Evolutionary conservation across 164 flowering plant genomes (phyloP).

Genomic region (Santalum album): DNA sequence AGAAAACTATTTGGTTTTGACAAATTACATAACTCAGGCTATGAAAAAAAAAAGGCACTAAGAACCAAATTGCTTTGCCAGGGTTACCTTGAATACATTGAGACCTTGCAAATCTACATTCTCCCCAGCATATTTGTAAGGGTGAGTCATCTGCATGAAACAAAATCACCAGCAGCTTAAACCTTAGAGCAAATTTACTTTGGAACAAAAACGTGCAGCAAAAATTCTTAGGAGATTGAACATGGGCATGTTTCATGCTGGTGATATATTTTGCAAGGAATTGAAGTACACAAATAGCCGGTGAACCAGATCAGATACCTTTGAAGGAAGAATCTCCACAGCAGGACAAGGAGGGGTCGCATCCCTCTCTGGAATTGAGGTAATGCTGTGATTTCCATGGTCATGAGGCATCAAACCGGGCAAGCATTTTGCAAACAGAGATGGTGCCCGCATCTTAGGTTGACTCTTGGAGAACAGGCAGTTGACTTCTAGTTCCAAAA

Average conservation of each 20-base stretch:
- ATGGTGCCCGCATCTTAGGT: conserved; percentile 60
- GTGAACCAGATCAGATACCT: conserved; percentile 35
- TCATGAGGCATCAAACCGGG: conserved; percentile 65
- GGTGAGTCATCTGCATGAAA: conserved; percentile 44
- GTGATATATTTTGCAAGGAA: background rate
- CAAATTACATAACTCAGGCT: too few species aligned
- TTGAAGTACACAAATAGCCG: background rate
- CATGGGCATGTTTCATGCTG: background rate
- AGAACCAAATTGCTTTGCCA: too few species aligned
- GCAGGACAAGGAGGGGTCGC: conserved; percentile 65
- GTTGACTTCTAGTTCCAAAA: background rate
- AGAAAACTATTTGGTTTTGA: too few species aligned
- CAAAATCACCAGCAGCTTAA: background rate
- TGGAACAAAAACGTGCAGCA: background rate
- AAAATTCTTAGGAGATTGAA: background rate
- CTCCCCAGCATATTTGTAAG: conserved; percentile 71
- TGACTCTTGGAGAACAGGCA: background rate
- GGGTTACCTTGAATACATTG: conserved; percentile 61
- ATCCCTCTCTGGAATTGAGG: conserved; percentile 51
- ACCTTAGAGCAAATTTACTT: background rate
- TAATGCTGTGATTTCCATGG: conserved; percentile 38
- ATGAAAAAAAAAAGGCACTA: too few species aligned
- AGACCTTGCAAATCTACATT: conserved; percentile 68
- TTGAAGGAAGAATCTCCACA: conserved; percentile 85
- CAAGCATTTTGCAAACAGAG: conserved; percentile 72